Base-by-base conservation (phyloP, 2,329 filamentous ascomycete species). In the Zasmidium angulare region DNA sequence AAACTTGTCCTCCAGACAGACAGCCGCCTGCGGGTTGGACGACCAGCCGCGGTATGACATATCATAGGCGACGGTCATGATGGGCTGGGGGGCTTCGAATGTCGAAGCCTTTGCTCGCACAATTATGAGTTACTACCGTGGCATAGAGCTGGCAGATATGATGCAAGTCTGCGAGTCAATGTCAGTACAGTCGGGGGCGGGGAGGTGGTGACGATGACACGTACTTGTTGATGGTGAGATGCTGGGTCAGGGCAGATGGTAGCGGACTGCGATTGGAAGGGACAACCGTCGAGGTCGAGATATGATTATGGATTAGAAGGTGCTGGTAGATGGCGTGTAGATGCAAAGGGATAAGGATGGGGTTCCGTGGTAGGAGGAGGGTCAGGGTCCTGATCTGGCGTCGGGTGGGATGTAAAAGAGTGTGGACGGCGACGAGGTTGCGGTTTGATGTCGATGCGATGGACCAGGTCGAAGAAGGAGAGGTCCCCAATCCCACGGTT, bases 1-100 rank as follows among this genome's bases (percentile, higher is more conserved):
- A 74, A 97, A 99, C 68, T 93, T 88, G 74, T 99, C 95, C 75
- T 97, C 93, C 55, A 99, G 86, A 55, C 78, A 88, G 70, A 73
- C 59, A 61, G 81, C 77, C 21, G 75, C 78, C 73, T 78, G 82
- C 71, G 74, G 81, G 66, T 74, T 75, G 64, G 75, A 79, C 31
- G 72, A 64, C 68, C 86, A 84, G 75, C 85, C 85, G 74, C 89
- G 85, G 70, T 87, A 85, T 76, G 88, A 84, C 71, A 86, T 79
- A 53, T 74, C 69, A 75, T 87, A 87, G 72, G 85, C 83, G 76
- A 91, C 86, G 49, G 89, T 90, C 90, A 96, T 96, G 68, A 72
- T 86, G 76, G 59, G 56, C 50, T 49, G 63, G 55, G 58, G 21
- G 23, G 58, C 61, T 65, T 65, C 63, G 53, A 63, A 50, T 49